Percentiles rank a stretch among this genome's conserved stretches.
phyloP scores from a whole-genome alignment of 2,329 filamentous ascomycete species.

The Neofusicoccum umdonicola region DNA sequence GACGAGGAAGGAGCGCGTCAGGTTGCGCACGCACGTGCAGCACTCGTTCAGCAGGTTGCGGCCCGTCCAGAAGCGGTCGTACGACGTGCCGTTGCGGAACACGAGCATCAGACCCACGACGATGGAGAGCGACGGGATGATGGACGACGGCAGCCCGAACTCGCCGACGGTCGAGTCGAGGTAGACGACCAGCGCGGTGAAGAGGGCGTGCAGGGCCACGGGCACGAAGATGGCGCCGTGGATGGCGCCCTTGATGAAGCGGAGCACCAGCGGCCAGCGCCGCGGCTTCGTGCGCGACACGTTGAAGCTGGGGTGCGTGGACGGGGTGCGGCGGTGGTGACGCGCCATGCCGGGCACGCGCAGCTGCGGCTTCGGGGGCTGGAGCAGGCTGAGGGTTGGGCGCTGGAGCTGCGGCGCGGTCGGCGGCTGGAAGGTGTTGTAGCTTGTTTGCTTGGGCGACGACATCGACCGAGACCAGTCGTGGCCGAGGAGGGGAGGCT shows the following conservation, averaged over 20 bases:
- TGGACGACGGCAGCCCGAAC: slow-evolving; percentile 57
- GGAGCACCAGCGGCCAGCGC: slow-evolving; percentile 62
- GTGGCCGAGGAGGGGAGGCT: not conserved
- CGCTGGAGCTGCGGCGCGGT: not conserved
- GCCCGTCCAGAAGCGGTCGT: slow-evolving; percentile 64
- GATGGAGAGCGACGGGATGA: slow-evolving; percentile 63
- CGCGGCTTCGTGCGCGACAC: slow-evolving; percentile 46
- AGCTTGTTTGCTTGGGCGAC: not conserved
- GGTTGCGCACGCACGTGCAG: slow-evolving; percentile 58
- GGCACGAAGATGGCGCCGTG: slow-evolving; percentile 58
- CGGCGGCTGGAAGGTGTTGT: not conserved
- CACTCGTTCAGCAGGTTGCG: slow-evolving; percentile 57
- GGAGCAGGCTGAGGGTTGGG: not conserved
- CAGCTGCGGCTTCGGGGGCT: not conserved
- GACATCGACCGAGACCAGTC: not conserved
- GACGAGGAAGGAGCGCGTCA: slow-evolving; percentile 56
- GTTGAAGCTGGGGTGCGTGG: slow-evolving; percentile 47
- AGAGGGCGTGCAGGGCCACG: slow-evolving; percentile 56
- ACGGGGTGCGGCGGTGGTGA: slow-evolving; percentile 25
- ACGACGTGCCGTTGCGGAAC: slow-evolving; percentile 63
- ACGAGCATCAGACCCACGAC: slow-evolving; percentile 68
- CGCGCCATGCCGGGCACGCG: not conserved
- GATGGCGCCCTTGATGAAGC: slow-evolving; percentile 64
- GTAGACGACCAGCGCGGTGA: slow-evolving; percentile 59
- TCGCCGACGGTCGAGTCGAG: slow-evolving; percentile 53